Evolutionary conservation across 305 asterid genomes (phyloP).

Genomic region (Petunia hybrid): DNA sequence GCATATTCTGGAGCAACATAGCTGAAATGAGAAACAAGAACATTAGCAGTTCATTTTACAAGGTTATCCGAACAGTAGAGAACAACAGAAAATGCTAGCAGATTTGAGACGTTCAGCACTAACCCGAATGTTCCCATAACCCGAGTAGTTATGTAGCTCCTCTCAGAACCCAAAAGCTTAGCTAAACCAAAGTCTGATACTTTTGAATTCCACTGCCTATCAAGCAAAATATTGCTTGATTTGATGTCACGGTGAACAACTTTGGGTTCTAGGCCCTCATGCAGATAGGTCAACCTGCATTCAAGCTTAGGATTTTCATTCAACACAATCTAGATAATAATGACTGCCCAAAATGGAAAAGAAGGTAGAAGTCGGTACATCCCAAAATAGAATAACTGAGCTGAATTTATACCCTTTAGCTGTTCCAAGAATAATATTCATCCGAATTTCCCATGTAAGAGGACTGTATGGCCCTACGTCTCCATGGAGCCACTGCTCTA

Average conservation of each 20-base stretch:
- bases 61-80: slow-evolving; percentile 15
- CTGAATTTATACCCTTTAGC: slow-evolving; percentile 77
- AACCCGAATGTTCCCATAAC: slow-evolving; percentile 99
- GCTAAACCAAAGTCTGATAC: slow-evolving; percentile 96
- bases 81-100: background rate
- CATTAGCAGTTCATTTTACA: slow-evolving; percentile 13
- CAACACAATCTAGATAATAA: background rate
- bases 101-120: slow-evolving; percentile 34
- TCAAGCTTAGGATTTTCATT: slow-evolving; percentile 29
- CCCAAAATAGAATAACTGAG: background rate
- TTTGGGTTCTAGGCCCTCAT: slow-evolving; percentile 96
- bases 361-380: background rate
- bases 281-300: slow-evolving; percentile 80
- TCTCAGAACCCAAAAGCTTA: slow-evolving; percentile 85
- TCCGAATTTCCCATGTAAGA: slow-evolving; percentile 91
- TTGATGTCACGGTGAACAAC: slow-evolving; percentile 94
- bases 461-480: slow-evolving; percentile 88
- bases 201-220: slow-evolving; percentile 79
- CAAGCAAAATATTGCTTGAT: slow-evolving; percentile 88
- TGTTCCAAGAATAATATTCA: slow-evolving; percentile 82
- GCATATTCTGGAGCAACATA: slow-evolving; percentile 97
- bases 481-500: slow-evolving; percentile 97
- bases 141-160: slow-evolving; percentile 81
- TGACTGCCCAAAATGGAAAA: background rate
- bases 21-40: slow-evolving; percentile 43